Percentiles rank a stretch among this genome's conserved stretches.
These are phyloP conservation scores for Arthrobotrys pseudoclavata DNA, from an alignment of 2,329 filamentous ascomycete genomes.

Conservation along the genomic window DNA sequence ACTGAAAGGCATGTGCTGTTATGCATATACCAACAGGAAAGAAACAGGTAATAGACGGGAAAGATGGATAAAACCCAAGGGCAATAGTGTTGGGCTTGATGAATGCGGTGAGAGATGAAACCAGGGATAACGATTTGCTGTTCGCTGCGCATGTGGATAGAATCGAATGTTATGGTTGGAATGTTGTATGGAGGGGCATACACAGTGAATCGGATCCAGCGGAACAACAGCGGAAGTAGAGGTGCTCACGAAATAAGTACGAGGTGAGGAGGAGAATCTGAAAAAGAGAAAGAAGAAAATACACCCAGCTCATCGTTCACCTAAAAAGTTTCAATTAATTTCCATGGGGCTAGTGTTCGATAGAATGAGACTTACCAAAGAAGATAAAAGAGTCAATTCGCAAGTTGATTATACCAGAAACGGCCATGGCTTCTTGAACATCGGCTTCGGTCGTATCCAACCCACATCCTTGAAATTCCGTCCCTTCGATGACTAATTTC, in stretches of 20 bases:
- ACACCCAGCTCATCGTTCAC: neutral
- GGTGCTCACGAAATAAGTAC: neutral
- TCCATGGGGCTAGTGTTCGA: neutral
- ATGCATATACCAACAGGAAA: neutral
- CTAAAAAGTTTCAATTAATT: neutral
- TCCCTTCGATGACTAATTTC: constrained; percentile 10
- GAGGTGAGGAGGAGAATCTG: neutral
- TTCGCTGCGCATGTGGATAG: neutral
- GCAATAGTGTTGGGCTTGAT: neutral
- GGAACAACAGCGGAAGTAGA: neutral
- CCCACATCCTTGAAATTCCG: constrained; percentile 26
- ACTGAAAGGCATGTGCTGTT: neutral
- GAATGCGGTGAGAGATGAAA: neutral
- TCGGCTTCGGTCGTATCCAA: constrained; percentile 10
- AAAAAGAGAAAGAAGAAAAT: too few relatives aligned
- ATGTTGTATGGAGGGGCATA: neutral
- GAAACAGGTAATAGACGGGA: neutral
- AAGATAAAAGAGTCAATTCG: constrained; percentile 7
- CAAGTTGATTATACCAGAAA: constrained; percentile 21
- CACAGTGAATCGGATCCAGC: neutral
- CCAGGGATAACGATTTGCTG: neutral
- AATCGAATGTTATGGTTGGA: neutral
- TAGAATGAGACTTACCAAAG: constrained; percentile 18
- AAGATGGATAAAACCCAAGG: neutral
- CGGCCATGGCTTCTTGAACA: constrained; percentile 23